Base-by-base conservation (phyloP, 148 eudicot species). In the Diospyros kaki region DNA sequence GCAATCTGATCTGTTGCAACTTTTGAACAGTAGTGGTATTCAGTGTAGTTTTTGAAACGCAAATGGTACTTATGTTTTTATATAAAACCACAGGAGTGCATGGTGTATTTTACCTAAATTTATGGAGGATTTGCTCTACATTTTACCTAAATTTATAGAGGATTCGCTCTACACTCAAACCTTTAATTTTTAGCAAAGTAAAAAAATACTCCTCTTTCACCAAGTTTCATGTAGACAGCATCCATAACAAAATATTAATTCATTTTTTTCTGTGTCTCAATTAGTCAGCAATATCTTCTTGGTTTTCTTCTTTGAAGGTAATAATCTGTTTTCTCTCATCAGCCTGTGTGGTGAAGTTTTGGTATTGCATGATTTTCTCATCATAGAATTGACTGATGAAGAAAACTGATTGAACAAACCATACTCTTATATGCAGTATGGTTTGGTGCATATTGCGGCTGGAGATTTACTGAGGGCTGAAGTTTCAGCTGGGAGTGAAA, bases 391-490 rank as follows among this genome's bases (percentile, higher is more conserved):
- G 65, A 73, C 68, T 75, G 71, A 42, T 78, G 80, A 83, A 68
- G 80, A 82, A 58, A 67, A 73, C 78, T 69, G 81, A 82, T 69
- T 89, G 84, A 91, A 79, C 74, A 81, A 80, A 75, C 79, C 61
- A 43, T 84, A 79, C 81, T 86, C 77, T 18, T 82, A 78, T 81
- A 75, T 96, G 98, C 93, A 96, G 98, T 96, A 89, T 89, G 87
- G 86, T 76, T 83, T 96, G 84, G 99, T 96, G 80, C 99, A 96
- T 84, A 85, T 96, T 83, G 91, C 98, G 64, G 98, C 98, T 80
- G 99, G 99, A 50, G 99, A 93, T 86, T 87, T 96, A 63, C 82
- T 93, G 64, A 85, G 98, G 83, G 93, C 89, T 43, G 97, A 93
- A 82, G 86, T 93, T 79, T 83, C 98, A 66, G 83, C 89, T 66